A percentile compares a stretch with the other conserved stretches of the same genome.
These are phyloP conservation scores for Pythium graminicola DNA, from an alignment of 352 stramenopile species.

Conservation along the genomic window DNA sequence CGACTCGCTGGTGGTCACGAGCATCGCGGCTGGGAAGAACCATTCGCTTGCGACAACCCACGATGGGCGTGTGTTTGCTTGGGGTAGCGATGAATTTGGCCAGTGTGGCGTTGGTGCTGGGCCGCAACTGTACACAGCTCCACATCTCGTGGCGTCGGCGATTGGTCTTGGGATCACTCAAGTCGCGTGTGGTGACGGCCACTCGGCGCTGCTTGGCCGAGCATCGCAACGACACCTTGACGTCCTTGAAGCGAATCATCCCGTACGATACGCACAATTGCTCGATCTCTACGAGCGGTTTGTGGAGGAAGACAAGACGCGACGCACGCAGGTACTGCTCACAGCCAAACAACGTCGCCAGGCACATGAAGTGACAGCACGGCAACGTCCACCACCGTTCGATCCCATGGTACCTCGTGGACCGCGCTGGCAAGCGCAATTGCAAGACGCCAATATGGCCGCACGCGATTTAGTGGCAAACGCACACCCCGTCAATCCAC, in stretches of 20 bases:
- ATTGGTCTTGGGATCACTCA: constrained; percentile 54
- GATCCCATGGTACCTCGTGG: constrained; percentile 26
- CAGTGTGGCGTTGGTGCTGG: constrained; percentile 64
- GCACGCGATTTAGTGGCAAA: background rate
- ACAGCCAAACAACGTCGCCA: constrained; percentile 24
- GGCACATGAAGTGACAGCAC: constrained; percentile 23
- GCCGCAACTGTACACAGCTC: constrained; percentile 70
- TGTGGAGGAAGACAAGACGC: constrained; percentile 34
- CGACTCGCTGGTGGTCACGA: constrained; percentile 22
- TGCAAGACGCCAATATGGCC: background rate
- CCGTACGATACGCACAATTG: constrained; percentile 35
- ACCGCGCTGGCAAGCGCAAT: constrained; percentile 22
- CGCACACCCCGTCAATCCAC: background rate
- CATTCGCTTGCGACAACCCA: constrained; percentile 46
- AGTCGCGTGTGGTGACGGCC: constrained; percentile 35
- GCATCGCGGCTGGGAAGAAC: constrained; percentile 39
- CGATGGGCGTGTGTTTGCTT: constrained; percentile 56
- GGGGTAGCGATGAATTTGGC: constrained; percentile 65
- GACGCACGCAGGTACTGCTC: constrained; percentile 30
- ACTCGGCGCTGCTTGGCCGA: constrained; percentile 48
- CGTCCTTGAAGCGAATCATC: constrained; percentile 37
- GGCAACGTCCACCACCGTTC: constrained; percentile 32
- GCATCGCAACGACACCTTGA: constrained; percentile 37
- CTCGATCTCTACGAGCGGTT: constrained; percentile 33
- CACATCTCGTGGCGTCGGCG: constrained; percentile 52